These are phyloP conservation scores for Hyphopichia khmerensis DNA, from an alignment of 1,139 yeast genomes.

Conservation along the genomic window DNA sequence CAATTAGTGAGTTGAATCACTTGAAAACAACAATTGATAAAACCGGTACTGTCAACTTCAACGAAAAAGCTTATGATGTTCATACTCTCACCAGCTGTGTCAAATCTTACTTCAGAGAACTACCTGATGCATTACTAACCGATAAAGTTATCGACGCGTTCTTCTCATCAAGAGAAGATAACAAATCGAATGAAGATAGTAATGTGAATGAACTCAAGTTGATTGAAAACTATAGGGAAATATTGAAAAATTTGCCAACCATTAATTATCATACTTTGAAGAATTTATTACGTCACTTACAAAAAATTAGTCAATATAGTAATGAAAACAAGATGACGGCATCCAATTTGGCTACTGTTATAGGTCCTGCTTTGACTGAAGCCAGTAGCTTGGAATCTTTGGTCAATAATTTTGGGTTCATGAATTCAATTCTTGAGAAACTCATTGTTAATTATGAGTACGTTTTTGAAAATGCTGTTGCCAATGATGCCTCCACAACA, in stretches of 20 bases:
- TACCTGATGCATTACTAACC: constrained; percentile 84
- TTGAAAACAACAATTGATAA: constrained; percentile 74
- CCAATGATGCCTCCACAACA: background rate
- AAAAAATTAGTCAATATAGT: constrained; percentile 56
- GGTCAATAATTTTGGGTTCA: constrained; percentile 52
- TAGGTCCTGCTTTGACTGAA: constrained; percentile 61
- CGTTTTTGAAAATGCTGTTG: constrained; percentile 29
- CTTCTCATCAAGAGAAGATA: constrained; percentile 37
- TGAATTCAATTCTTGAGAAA: constrained; percentile 54
- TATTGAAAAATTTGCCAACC: constrained; percentile 56
- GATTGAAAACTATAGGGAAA: constrained; percentile 39
- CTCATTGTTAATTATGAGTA: constrained; percentile 42
- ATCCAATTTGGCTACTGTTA: constrained; percentile 76
- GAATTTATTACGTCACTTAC: constrained; percentile 67
- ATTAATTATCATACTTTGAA: constrained; percentile 68
- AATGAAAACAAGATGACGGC: constrained; percentile 76
- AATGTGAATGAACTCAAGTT: constrained; percentile 10
- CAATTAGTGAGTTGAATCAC: constrained; percentile 72
- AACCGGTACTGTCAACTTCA: constrained; percentile 56
- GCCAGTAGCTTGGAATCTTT: constrained; percentile 53
- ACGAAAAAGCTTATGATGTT: constrained; percentile 72
- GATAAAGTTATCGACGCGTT: constrained; percentile 49
- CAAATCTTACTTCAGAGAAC: constrained; percentile 79
- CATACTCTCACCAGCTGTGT: constrained; percentile 90
- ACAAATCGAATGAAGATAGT: constrained; percentile 11